Base-by-base conservation (phyloP, 257 asterid species). In the Gardenia jasminoides region DNA sequence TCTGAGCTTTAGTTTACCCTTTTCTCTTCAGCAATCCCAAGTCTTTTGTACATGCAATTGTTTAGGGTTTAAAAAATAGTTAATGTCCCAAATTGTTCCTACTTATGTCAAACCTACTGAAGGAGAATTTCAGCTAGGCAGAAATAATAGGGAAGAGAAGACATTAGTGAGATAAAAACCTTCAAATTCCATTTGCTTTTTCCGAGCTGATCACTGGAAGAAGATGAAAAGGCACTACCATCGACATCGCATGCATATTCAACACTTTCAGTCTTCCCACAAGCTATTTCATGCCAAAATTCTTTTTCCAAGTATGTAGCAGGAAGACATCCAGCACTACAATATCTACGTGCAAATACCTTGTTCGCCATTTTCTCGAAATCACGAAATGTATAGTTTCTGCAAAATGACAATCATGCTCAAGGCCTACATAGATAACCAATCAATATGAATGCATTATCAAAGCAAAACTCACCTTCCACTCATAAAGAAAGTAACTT, bases 191-290 rank as follows among this genome's bases (percentile, higher is more conserved):
- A 96, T 91, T 91, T 88, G 92, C 97, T 93, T 87, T 83, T 90
- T 82, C 95, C 98, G 79, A 96, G 96, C 61, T 86, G 93, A 83
- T 96, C 99, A 80, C 78, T 80, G 76, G 94, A 87, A 86, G 96
- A 93, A 81, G 96, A 91, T 82, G 98, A 92, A 86, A 96, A 96
- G 28, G 99, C 98, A 90, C 98, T 93, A 83, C 99, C 99, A 89
- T 96, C 99, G 82, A 96, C 97, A 90, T 96, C 99, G 80, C 98
- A 96, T 72, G 99, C 99, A 89, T 96, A 96, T 90, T 96, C 99
- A 85, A 96, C 99, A 87, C 97, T 92, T 84, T 96, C 99, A 56
- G 94, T 92, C 88, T 89, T 93, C 82, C 99, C 99, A 84, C 89
- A 87, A 82, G 96, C 93, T 90, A 96, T 93, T 91, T 93, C 99